These are phyloP conservation scores for Salisapilia sapeloensis DNA, from an alignment of 352 stramenopile species.

Conservation along the genomic window DNA sequence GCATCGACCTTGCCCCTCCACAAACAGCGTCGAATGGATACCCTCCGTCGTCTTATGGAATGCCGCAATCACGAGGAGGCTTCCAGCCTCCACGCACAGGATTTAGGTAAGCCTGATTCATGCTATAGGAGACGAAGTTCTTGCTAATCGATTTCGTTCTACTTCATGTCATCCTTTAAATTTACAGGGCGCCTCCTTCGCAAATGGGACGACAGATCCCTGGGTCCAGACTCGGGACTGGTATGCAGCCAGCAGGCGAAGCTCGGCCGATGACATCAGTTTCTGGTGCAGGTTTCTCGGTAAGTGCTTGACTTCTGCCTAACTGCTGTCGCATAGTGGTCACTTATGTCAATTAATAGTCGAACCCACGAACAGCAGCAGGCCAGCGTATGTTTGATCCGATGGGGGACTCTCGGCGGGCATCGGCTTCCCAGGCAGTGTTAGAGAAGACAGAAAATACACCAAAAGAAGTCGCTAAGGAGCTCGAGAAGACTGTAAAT, in stretches of 20 bases:
- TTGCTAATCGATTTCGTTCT: not conserved
- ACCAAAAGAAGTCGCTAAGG: constrained; percentile 81
- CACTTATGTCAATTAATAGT: constrained; percentile 14
- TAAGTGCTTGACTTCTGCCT: constrained; percentile 6
- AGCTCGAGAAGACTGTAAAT: constrained; percentile 87
- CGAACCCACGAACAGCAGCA: constrained; percentile 50
- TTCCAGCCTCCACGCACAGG: constrained; percentile 54
- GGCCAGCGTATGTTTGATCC: constrained; percentile 80
- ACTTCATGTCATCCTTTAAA: constrained; percentile 1
- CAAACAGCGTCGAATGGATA: constrained; percentile 48
- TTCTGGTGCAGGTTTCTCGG: constrained; percentile 82
- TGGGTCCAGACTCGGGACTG: constrained; percentile 44
- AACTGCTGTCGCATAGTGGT: not conserved
- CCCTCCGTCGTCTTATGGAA: constrained; percentile 37
- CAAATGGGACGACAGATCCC: constrained; percentile 59
- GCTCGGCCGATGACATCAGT: constrained; percentile 88
- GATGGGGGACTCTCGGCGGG: constrained; percentile 73
- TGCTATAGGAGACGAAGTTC: too few relatives aligned
- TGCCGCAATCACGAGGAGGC: constrained; percentile 26
- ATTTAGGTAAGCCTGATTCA: constrained; percentile 31
- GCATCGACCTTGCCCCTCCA: constrained; percentile 57
- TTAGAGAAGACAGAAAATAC: constrained; percentile 86
- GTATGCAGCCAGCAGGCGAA: constrained; percentile 26
- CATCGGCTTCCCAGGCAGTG: constrained; percentile 54
- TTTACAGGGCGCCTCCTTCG: constrained; percentile 29